phyloP scores from a whole-genome alignment of 2,329 filamentous ascomycete species.

The Phialemoniopsis sp. region DNA sequence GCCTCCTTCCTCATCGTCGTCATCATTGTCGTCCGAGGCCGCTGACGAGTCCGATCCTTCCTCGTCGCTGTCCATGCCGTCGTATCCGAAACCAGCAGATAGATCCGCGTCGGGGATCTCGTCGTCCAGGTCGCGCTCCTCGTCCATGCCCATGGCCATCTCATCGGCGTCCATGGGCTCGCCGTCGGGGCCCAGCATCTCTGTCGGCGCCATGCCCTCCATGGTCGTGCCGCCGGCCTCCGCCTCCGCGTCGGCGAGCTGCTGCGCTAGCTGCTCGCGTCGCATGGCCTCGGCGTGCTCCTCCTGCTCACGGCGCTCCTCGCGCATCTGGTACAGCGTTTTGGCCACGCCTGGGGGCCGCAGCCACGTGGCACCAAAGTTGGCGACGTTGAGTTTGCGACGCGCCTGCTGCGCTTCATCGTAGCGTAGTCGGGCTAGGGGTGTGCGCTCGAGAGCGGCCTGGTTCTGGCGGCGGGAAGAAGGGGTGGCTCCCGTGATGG shows the following conservation, averaged over 20 bases:
- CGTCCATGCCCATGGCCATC: conserved; percentile 45
- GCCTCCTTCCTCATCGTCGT: conserved; percentile 24
- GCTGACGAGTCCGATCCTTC: conserved; percentile 17
- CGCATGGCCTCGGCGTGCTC: conserved; percentile 76
- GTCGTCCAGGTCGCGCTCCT: conserved; percentile 61
- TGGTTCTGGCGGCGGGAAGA: conserved; percentile 29
- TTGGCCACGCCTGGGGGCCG: conserved; percentile 84
- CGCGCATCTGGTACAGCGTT: conserved; percentile 83
- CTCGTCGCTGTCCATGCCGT: conserved; percentile 35
- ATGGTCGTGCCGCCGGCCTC: conserved; percentile 20
- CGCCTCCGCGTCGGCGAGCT: conserved; percentile 67
- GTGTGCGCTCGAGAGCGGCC: conserved; percentile 50
- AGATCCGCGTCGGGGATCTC: conserved; percentile 66
- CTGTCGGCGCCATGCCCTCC: conserved; percentile 20
- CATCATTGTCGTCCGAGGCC: conserved; percentile 33
- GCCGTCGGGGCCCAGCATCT: conserved; percentile 20
- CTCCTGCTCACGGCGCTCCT: conserved; percentile 84
- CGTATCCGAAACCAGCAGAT: conserved; percentile 44
- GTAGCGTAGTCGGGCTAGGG: conserved; percentile 63
- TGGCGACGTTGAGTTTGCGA: conserved; percentile 76
- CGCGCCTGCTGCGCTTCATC: conserved; percentile 76
- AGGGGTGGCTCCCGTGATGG: conserved; percentile 17
- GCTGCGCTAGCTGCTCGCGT: conserved; percentile 66
- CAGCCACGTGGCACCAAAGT: conserved; percentile 88
- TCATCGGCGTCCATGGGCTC: conserved; percentile 40